Percentiles rank a stretch among this genome's conserved stretches.
These are phyloP conservation scores for Sphagnurus paluster DNA, from an alignment of 1,284 basidiomycete genomes.

Conservation along the genomic window DNA sequence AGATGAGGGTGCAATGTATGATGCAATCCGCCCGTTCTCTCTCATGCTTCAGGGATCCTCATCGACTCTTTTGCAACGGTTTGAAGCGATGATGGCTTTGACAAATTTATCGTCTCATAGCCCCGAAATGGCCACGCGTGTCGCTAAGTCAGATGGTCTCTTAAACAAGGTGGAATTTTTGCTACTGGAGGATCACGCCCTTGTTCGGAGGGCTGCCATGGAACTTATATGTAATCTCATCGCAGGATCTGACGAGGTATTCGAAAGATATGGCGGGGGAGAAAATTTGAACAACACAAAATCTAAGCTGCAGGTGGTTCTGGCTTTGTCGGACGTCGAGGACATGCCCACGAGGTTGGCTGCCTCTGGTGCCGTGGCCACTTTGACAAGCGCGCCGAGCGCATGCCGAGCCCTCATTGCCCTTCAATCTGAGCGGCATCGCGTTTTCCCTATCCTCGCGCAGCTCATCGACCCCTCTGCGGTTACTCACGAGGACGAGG, in stretches of 20 bases:
- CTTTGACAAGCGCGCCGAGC: constrained; percentile 63
- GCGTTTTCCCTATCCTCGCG: constrained; percentile 60
- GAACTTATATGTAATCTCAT: constrained; percentile 96
- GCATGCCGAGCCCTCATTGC: constrained; percentile 63
- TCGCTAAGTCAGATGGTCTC: constrained; percentile 63
- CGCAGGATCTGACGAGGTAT: constrained; percentile 73
- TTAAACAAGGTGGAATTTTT: constrained; percentile 76
- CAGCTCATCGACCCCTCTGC: constrained; percentile 62
- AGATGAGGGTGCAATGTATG: constrained; percentile 71
- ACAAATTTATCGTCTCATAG: constrained; percentile 91
- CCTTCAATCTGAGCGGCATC: constrained; percentile 61
- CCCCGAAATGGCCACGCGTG: constrained; percentile 60
- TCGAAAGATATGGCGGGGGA: constrained; percentile 65
- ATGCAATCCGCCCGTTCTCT: constrained; percentile 78
- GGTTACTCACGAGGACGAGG: constrained; percentile 31
- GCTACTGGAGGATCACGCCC: constrained; percentile 79
- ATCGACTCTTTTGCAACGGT: constrained; percentile 78
- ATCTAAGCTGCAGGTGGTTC: constrained; percentile 78
- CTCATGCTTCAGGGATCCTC: constrained; percentile 67
- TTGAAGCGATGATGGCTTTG: constrained; percentile 93
- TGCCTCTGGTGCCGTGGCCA: constrained; percentile 84
- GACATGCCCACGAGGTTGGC: constrained; percentile 83
- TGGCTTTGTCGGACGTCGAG: constrained; percentile 83
- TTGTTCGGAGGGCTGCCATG: constrained; percentile 84
- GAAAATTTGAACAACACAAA: constrained; percentile 39